Base-by-base conservation (phyloP, 2,329 filamentous ascomycete species). In the Lachnellula hyalina region DNA sequence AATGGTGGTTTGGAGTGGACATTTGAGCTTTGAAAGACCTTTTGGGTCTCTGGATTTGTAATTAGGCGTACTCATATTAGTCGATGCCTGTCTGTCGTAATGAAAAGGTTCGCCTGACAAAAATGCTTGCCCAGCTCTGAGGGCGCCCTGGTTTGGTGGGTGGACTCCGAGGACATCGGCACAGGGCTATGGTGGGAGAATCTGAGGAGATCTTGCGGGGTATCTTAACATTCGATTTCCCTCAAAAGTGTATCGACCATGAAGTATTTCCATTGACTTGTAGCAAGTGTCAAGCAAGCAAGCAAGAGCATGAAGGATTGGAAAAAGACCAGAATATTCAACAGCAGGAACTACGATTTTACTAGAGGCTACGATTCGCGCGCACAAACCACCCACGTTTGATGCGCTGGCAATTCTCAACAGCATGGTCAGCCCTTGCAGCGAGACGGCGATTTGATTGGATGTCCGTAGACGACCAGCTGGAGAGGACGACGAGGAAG, bases 351-450 rank as follows among this genome's bases (percentile, higher is more conserved):
- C 44, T 23, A 52, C 51, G 53, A 36, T 51, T 54, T 52, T 47
- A 44, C 51, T 50, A 56, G 49, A 58, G 52, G 55, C 46, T 59
- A 45, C 48, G 44, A 34, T 56, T 52, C 61, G 62, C 61, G 62
- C 59, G 62, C 63, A 65, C 62, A 63, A 62, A 65, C 61, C 60
- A 63, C 56, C 61, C 60, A 63, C 56, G 49, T 56, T 61, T 58
- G 65, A 65, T 65, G 63, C 61, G 63, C 56, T 65, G 63, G 61
- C 63, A 65, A 52, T 60, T 17, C 21, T 44, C 41, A 38, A 54
- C 56, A 54, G 53, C 55, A 56, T 56, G 61, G 60, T 46, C 48
- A 38, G 58, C 53, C 60, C 60, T 57, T 60, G 44, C 42, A 46
- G 28, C 25, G 19, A 19, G 19, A 12, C 21, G 28, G 4, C 15